Evolutionary conservation across 352 stramenopile species (phyloP), one percentile per base, ranked within the genome.

Genomic region (Pythium myriotylum): DNA sequence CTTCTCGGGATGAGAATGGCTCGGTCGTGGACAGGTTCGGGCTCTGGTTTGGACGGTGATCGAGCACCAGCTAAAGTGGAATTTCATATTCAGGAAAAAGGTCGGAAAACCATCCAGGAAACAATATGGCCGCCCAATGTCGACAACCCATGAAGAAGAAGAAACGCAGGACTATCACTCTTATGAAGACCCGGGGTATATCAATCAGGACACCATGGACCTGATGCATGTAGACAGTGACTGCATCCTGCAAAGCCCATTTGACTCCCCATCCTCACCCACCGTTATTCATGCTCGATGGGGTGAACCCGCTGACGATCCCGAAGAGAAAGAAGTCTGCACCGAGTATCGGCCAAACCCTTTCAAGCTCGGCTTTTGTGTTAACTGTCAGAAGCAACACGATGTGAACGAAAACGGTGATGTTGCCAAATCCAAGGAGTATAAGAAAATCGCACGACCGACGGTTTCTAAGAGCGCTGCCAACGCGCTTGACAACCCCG

Each of bases 321-420:
- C 84, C 5, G 86, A 95, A 53, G 83, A 95, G 67, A 82, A 90
- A 48, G 83, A 78, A 33, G 62, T 92, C 52, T 95, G 86, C 52
- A 82, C 73, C 2, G 86, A 95, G n/a, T 95, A 87, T 59, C 39
- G 72, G 20, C 79, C 84, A 0, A 95, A 95, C 54, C 83, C 86
- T 27, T 95, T 95, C 63, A 92, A 92, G 63, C 64, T 93, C 20
- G 86, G 86, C 6, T 95, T 94, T 60, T 95, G 86, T 65, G 84
- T 95, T 59, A 95, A 95, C 69, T 95, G 86, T 69, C 86, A 93
- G 73, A 94, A 94, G 65, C 86, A 95, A 61, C 86, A 95, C 72
- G 84, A 95, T 39, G 83, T 92, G 14, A 86, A 74, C 42, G 78
- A 80, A 9, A 77, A 79, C 46, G 86, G 86, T 17, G 77, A 84